Evolutionary conservation across 257 asterid genomes (phyloP).

Genomic region (Dorcoceras hygrometricum): DNA sequence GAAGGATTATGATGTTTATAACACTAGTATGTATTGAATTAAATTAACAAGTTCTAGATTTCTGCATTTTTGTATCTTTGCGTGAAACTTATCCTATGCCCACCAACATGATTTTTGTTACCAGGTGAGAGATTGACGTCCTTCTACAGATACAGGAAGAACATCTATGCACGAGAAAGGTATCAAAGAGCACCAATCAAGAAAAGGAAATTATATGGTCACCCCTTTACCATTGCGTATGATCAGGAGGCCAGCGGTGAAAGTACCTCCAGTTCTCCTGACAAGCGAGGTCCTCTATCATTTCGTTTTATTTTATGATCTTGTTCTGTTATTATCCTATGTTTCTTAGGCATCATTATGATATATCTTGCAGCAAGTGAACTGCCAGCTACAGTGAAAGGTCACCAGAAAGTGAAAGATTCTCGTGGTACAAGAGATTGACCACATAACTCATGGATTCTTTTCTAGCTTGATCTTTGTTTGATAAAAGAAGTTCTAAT

Average conservation of each 20-base stretch:
- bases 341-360: constrained; percentile 25
- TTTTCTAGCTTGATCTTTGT: constrained; percentile 16
- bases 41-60: constrained; percentile 8
- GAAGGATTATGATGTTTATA: constrained; percentile 53
- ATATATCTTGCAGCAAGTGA: constrained; percentile 45
- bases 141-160: constrained; percentile 60
- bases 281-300: constrained; percentile 46
- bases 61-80: not conserved
- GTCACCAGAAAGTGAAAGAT: constrained; percentile 46
- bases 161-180: constrained; percentile 50
- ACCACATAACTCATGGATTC: constrained; percentile 2
- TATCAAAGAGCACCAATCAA: constrained; percentile 49
- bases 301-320: constrained; percentile 1
- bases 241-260: constrained; percentile 62
- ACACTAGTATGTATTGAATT: constrained; percentile 48
- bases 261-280: constrained; percentile 59
- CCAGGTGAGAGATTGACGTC: constrained; percentile 69
- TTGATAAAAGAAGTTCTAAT: constrained; percentile 21
- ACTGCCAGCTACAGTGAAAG: constrained; percentile 34
- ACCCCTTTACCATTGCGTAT: constrained; percentile 42
- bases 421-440: constrained; percentile 46
- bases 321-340: constrained; percentile 15
- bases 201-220: constrained; percentile 63
- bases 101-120: constrained; percentile 16
- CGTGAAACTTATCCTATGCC: not conserved